phyloP scores from a whole-genome alignment of 2,329 filamentous ascomycete species.

The Aspergillus sp. region DNA sequence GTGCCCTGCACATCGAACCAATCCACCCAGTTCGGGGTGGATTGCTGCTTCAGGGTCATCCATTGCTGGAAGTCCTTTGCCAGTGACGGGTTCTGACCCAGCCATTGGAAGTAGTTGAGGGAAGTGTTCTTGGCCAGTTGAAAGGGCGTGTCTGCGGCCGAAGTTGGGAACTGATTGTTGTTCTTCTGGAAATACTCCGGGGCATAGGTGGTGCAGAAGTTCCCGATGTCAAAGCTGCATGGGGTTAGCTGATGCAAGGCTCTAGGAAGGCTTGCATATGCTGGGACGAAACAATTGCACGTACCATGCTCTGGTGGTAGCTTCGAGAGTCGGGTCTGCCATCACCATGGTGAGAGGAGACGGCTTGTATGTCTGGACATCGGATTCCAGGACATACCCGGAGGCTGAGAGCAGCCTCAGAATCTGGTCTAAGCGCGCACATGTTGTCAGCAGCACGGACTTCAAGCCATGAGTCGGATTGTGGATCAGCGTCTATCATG shows the following conservation, averaged over 20 bases:
- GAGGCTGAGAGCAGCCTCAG: constrained; percentile 16
- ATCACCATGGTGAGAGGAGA: constrained; percentile 18
- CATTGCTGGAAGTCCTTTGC: constrained; percentile 16
- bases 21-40: constrained; percentile 12
- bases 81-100: constrained; percentile 13
- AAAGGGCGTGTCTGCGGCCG: constrained; percentile 14
- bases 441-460: background rate
- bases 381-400: constrained; percentile 16
- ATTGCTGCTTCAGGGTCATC: constrained; percentile 14
- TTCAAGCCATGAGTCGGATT: background rate
- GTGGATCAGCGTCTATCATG: background rate
- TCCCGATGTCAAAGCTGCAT: constrained; percentile 13
- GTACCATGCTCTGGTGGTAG: constrained; percentile 17
- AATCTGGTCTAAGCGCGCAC: constrained; percentile 11
- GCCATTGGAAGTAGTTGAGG: constrained; percentile 16
- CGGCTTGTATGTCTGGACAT: constrained; percentile 18
- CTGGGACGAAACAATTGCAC: background rate
- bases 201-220: constrained; percentile 10
- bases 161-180: constrained; percentile 12
- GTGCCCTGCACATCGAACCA: constrained; percentile 12
- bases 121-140: constrained; percentile 16
- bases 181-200: constrained; percentile 19
- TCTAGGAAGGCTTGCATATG: background rate
- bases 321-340: constrained; percentile 17
- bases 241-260: no score